Evolutionary conservation across 352 stramenopile genomes (phyloP), one percentile per base, ranked within the genome.

Genomic region (Albugo candida): DNA sequence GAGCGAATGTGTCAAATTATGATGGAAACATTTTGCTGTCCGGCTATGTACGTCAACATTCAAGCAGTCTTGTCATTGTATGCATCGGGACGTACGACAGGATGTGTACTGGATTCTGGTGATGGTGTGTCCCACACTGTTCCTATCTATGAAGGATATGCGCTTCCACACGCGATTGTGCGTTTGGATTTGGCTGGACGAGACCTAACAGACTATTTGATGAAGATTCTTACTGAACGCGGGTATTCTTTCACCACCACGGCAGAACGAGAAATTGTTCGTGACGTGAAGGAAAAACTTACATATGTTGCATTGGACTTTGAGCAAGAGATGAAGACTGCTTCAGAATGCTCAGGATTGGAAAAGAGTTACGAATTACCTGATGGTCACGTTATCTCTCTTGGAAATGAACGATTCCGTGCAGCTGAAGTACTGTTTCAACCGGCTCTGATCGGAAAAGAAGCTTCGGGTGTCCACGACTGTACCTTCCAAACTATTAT

Each of bases 201-300:
- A 49, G 83, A 95, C 58, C 60, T 94, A 19, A 95, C 83, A 81
- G 81, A 94, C 40, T 92, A 93, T 60, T 64, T 95, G 52, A 88
- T 91, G 72, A 92, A 89, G 59, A 88, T 94, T 45, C 59, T 95
- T 20, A 86, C 73, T 1, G 78, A 92, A 60, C 63, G 76, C 43
- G 77, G 79, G 37, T 92, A 92, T 62, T 77, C 68, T 20, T 83
- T 92, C 67, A 87, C 72, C 48, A 91, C 79, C 39, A 86, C 72
- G 16, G 77, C 77, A 48, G 79, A 92, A 52, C 70, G 82, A 52
- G 83, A 95, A 63, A 94, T 94, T 62, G 53, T 56, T 24, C 38
- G 64, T 69, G 84, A 96, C 59, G 94, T 96, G 55, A 96, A 96
- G 72, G 87, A 98, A 64, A 95, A 93, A 49, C 59, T 97, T n/a